phyloP scores from a whole-genome alignment of 176 grass and related monocot species.

The Rhynchospora tenuis region DNA sequence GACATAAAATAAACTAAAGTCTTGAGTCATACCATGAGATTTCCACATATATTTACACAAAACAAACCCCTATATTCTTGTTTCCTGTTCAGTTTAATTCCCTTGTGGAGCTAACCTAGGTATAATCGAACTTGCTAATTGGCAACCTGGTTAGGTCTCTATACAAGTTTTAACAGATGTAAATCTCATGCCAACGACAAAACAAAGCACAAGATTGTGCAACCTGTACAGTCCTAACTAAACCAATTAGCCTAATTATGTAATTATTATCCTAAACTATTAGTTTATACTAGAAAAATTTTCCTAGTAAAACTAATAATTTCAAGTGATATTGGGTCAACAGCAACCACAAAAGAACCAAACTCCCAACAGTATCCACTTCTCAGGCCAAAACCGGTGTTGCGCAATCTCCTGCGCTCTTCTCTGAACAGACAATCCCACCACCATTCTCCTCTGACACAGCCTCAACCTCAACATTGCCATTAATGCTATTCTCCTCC shows the following conservation, averaged over 20 bases:
- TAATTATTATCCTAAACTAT: not conserved
- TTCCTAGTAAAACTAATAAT: constrained; percentile 8
- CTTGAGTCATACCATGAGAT: not conserved
- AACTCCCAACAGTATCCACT: not conserved
- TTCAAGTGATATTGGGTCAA: not conserved
- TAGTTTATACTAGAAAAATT: constrained; percentile 3
- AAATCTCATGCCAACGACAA: not conserved
- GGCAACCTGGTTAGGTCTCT: constrained; percentile 4
- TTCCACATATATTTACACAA: constrained; percentile 21
- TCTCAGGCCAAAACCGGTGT: constrained; percentile 19
- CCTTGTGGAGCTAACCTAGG: constrained; percentile 6
- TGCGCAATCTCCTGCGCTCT: constrained; percentile 6
- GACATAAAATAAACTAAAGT: not conserved
- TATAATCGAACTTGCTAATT: constrained; percentile 3
- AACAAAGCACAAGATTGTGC: not conserved
- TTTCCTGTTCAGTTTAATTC: constrained; percentile 11
- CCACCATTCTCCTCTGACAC: constrained; percentile 25
- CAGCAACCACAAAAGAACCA: constrained; percentile 17
- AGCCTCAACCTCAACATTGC: constrained; percentile 15
- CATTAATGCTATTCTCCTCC: constrained; percentile 27
- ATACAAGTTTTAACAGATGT: constrained; percentile 17
- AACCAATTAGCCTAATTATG: constrained; percentile 15
- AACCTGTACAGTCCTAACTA: constrained; percentile 16
- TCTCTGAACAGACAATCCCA: constrained; percentile 25
- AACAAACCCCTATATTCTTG: not conserved